phyloP scores from a whole-genome alignment of 257 asterid species.

The Ehretia macrophylla region DNA sequence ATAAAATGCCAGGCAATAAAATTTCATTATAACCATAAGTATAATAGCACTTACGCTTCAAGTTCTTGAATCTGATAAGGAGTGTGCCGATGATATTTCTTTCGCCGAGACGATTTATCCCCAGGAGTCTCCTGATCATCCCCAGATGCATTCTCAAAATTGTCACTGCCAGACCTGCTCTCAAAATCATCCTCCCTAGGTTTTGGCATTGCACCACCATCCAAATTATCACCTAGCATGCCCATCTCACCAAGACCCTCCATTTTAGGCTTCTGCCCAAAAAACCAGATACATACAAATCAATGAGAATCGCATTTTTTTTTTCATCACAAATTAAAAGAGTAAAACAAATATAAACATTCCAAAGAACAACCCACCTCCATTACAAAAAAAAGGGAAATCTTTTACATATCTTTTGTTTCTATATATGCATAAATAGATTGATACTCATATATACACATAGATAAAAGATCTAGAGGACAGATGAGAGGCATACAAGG shows the following conservation, averaged over 20 bases:
- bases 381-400: not conserved
- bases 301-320: not conserved
- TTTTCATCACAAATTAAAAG: not conserved
- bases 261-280: slow-evolving; percentile 44
- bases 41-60: slow-evolving; percentile 44
- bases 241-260: slow-evolving; percentile 47
- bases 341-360: not conserved
- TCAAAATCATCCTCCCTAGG: slow-evolving; percentile 53
- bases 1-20: slow-evolving; percentile 1
- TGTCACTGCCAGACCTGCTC: slow-evolving; percentile 66
- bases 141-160: slow-evolving; percentile 61
- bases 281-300: not conserved
- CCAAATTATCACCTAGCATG: slow-evolving; percentile 21
- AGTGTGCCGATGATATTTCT: slow-evolving; percentile 67
- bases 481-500: slow-evolving; percentile 23
- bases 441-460: not conserved
- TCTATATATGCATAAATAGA: not conserved
- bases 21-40: not conserved
- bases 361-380: not conserved
- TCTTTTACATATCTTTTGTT: not conserved
- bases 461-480: not conserved
- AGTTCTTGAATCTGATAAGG: slow-evolving; percentile 78
- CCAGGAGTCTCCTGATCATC: slow-evolving; percentile 54
- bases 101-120: slow-evolving; percentile 39
- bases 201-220: slow-evolving; percentile 10